Conservation (phyloP, 129 eudicot species). For the Flaveria robusta region DNA sequence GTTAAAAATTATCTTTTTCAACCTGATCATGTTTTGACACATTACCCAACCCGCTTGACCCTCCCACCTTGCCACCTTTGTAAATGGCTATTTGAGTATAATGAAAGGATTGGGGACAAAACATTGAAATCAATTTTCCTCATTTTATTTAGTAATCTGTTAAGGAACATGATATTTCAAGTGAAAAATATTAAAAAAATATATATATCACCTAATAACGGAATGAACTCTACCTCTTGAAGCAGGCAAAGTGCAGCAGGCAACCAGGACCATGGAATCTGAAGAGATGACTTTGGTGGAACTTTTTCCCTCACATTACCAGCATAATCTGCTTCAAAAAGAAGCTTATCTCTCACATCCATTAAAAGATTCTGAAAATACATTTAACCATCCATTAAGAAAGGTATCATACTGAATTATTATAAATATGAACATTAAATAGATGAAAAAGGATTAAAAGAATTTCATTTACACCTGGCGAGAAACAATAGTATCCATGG, state of each 20-base stretch:
- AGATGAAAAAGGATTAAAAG: too few relatives aligned
- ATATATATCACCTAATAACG: background rate
- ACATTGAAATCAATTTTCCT: background rate
- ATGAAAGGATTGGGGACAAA: background rate
- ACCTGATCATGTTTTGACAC: background rate
- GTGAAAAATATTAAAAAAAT: background rate
- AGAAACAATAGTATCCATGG: conserved; percentile 68
- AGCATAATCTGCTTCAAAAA: conserved; percentile 97
- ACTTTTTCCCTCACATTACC: conserved; percentile 74
- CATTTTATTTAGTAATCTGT: background rate
- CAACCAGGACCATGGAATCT: conserved; percentile 97
- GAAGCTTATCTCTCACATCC: conserved; percentile 98
- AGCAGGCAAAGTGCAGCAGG: conserved; percentile 96
- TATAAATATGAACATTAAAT: too few relatives aligned
- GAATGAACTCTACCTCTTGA: conserved; percentile 77
- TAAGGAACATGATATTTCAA: background rate
- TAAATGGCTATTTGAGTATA: background rate
- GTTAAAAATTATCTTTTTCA: background rate
- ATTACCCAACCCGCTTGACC: background rate
- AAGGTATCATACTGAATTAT: conserved; percentile 12
- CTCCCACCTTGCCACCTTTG: background rate
- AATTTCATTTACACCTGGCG: conserved; percentile 64
- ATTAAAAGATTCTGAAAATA: conserved; percentile 68
- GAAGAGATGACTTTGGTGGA: conserved; percentile 83
- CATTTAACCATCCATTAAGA: background rate